These are phyloP conservation scores for Globisporangium cylindrosporum DNA, from an alignment of 352 stramenopile genomes.

Conservation along the genomic window DNA sequence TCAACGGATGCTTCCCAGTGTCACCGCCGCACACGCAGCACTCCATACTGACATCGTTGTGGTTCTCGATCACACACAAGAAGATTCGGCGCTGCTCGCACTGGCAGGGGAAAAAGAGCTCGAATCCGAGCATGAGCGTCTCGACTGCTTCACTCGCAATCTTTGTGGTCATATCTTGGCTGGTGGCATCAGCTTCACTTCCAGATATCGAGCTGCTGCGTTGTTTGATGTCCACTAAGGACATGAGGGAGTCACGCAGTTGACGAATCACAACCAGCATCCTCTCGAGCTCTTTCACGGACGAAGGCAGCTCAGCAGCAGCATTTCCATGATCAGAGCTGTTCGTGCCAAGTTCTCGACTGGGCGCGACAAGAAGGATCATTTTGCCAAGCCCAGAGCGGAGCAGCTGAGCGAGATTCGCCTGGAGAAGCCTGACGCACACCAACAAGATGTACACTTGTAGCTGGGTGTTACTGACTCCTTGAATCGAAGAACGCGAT, in stretches of 20 bases:
- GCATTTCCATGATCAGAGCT: not conserved
- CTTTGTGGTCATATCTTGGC: slow-evolving; percentile 19
- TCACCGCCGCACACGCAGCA: not conserved
- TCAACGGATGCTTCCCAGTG: not conserved
- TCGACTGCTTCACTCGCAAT: slow-evolving; percentile 45
- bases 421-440: slow-evolving; percentile 68
- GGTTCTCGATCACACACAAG: slow-evolving; percentile 28
- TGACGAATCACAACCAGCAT: slow-evolving; percentile 7
- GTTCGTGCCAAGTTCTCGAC: not conserved
- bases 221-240: slow-evolving; percentile 34
- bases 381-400: slow-evolving; percentile 47
- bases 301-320: not conserved
- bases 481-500: not conserved
- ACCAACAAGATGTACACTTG: slow-evolving; percentile 69
- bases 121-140: slow-evolving; percentile 75
- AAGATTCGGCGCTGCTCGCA: slow-evolving; percentile 67
- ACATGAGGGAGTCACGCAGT: slow-evolving; percentile 29
- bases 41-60: not conserved
- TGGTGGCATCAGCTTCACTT: slow-evolving; percentile 6
- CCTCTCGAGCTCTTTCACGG: slow-evolving; percentile 4
- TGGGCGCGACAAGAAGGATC: slow-evolving; percentile 22
- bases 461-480: slow-evolving; percentile 15
- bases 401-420: slow-evolving; percentile 70
- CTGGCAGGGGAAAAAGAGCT: slow-evolving; percentile 86
- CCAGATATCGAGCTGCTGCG: not conserved